Conservation (phyloP, 805 yeast genomes). For the Candida parachauliodes region DNA sequence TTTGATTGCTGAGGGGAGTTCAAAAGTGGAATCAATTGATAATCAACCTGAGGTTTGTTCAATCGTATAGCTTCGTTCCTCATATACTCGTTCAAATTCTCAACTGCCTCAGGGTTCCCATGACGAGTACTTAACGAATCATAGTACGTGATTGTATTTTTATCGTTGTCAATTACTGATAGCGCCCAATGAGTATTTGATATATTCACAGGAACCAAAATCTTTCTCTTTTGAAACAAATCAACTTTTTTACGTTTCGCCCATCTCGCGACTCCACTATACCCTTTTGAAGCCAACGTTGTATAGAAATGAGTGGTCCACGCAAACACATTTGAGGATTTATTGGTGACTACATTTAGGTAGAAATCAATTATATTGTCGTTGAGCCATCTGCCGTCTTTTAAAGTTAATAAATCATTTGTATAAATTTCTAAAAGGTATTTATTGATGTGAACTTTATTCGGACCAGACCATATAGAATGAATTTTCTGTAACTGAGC, state of each 20-base stretch:
- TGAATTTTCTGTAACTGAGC: conserved; percentile 12
- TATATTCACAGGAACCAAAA: conserved; percentile 84
- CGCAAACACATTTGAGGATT: conserved; percentile 48
- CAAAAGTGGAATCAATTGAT: conserved; percentile 21
- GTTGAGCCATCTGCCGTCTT: conserved; percentile 78
- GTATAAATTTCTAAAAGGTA: conserved; percentile 54
- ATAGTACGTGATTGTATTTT: conserved; percentile 59
- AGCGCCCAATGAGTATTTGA: conserved; percentile 89
- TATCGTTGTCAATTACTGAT: conserved; percentile 66
- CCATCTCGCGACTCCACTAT: conserved; percentile 43
- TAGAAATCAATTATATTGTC: conserved; percentile 88
- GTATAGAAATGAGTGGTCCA: conserved; percentile 90
- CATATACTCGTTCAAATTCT: conserved; percentile 58
- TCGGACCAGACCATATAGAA: conserved; percentile 11
- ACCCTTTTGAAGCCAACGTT: conserved; percentile 67
- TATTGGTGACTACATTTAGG: conserved; percentile 49
- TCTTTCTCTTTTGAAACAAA: conserved; percentile 57
- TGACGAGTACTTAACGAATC: conserved; percentile 61
- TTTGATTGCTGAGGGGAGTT: conserved; percentile 79
- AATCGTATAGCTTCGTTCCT: conserved; percentile 59
- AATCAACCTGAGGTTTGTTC: conserved; percentile 15
- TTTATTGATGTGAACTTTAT: conserved; percentile 13
- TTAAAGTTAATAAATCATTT: conserved; percentile 68
- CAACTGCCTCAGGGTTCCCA: conserved; percentile 41
- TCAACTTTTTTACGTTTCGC: conserved; percentile 29